phyloP scores from a whole-genome alignment of 1,284 basidiomycete species.

The Trametes versicolor region DNA sequence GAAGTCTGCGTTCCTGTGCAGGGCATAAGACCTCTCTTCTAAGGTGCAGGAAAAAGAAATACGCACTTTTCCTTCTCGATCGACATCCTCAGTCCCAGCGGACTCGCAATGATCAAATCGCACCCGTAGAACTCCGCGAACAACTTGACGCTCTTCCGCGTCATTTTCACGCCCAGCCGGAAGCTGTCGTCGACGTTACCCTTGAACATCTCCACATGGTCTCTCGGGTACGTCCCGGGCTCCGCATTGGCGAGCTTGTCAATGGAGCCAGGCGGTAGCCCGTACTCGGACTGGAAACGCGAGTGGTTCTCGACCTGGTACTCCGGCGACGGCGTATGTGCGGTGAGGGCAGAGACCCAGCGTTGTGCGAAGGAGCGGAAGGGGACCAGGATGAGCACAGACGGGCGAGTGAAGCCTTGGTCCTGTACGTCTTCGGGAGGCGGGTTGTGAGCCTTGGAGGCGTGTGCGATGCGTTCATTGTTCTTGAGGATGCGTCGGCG shows the following conservation, averaged over 20 bases:
- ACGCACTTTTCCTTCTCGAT: constrained; percentile 94
- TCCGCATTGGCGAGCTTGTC: constrained; percentile 86
- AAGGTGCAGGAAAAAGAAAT: not conserved
- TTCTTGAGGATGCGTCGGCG: constrained; percentile 94
- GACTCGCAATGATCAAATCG: constrained; percentile 94
- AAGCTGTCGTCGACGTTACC: constrained; percentile 99
- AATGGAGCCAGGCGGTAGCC: constrained; percentile 78
- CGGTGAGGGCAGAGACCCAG: constrained; percentile 78
- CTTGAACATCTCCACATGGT: constrained; percentile 94
- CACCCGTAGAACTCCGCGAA: constrained; percentile 92
- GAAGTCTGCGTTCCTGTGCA: constrained; percentile 82
- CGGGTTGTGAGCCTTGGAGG: constrained; percentile 62
- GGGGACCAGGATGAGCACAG: constrained; percentile 90
- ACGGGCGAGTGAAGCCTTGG: constrained; percentile 98
- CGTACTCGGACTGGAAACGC: constrained; percentile 87
- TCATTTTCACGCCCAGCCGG: constrained; percentile 92
- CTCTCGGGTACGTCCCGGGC: constrained; percentile 82
- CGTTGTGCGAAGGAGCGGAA: constrained; percentile 90
- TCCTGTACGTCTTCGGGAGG: constrained; percentile 85
- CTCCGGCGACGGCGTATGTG: constrained; percentile 70
- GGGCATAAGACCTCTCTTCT: not conserved
- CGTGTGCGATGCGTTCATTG: constrained; percentile 87
- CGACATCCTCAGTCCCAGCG: constrained; percentile 89
- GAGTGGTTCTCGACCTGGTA: constrained; percentile 88
- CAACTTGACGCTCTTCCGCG: constrained; percentile 87